Evolutionary conservation across 345 rosid genomes (phyloP), one percentile per base, ranked within the genome.

Genomic region (Sonneratia alba): DNA sequence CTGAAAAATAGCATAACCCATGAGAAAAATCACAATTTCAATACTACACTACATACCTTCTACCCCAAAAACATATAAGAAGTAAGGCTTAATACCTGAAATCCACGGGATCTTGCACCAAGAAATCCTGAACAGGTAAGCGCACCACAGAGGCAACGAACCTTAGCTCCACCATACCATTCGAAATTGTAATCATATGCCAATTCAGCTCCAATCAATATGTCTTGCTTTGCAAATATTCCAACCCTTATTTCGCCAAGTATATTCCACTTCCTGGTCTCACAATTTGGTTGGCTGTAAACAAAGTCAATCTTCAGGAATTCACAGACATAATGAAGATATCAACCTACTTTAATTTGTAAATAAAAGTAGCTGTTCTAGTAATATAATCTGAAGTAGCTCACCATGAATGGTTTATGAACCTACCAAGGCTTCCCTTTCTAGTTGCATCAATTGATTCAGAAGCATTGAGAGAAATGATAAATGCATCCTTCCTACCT

Each of bases 401-500:
- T 88, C 82, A 92, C 99, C 99, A 95, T 83, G 97, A 92, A 84
- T 95, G 99, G 77, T 95, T 95, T 66, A 95, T 95, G 78, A 95
- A 92, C 81, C 97, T 85, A 67, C 93, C 99, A 76, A 87, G 86
- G 81, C 97, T 95, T 74, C 97, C 99, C 71, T 90, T 95, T 80
- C 73, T 83, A 65, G 96, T 95, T 59, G 99, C 99, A 78, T 95
- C 99, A 36, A 92, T 92, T 34, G 97, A 91, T 71, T 90, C 96
- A 55, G 78, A 70, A 3, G 88, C 84, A 89, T 92, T 92, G 57
- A 94, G 90, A 42, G 88, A 91, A 82, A 95, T 95, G 22, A 95
- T 90, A 79, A 77, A 95, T 38, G 99, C 99, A 87, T 92, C 97
- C 86, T 80, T 90, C 16, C 86, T 84, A 81, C 97, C 99, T 95